phyloP scores from a whole-genome alignment of 805 yeast species.

The Pichia eremophila region DNA sequence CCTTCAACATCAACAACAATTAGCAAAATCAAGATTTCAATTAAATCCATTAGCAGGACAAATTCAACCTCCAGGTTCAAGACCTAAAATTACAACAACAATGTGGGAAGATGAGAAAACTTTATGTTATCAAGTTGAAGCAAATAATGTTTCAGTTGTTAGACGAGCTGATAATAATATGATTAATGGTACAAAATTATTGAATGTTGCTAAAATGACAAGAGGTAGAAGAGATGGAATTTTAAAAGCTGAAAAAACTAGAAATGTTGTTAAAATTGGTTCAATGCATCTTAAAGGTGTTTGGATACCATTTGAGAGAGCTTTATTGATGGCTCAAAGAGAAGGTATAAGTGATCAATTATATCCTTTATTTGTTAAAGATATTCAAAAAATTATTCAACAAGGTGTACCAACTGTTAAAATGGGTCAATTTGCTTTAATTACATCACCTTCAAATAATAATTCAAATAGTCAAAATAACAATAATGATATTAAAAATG shows the following conservation, averaged over 20 bases:
- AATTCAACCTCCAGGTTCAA: slow-evolving; percentile 31
- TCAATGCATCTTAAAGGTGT: slow-evolving; percentile 69
- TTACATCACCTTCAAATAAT: not conserved
- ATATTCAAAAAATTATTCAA: slow-evolving; percentile 41
- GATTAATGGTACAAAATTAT: slow-evolving; percentile 62
- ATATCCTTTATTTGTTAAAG: slow-evolving; percentile 56
- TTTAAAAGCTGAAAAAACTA: slow-evolving; percentile 52
- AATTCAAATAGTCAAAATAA: not conserved
- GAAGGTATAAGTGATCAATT: slow-evolving; percentile 52
- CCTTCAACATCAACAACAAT: no score
- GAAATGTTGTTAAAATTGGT: slow-evolving; percentile 68
- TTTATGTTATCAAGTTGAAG: slow-evolving; percentile 62
- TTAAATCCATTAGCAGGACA: slow-evolving; percentile 28
- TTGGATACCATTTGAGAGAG: slow-evolving; percentile 69
- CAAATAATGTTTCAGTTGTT: slow-evolving; percentile 57
- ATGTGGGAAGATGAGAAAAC: slow-evolving; percentile 75
- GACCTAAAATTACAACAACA: slow-evolving; percentile 59
- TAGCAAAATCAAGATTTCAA: slow-evolving; percentile 5
- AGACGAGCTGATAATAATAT: slow-evolving; percentile 64
- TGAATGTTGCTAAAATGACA: slow-evolving; percentile 66
- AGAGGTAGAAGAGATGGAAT: slow-evolving; percentile 68
- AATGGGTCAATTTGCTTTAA: slow-evolving; percentile 14
- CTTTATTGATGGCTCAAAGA: slow-evolving; percentile 58
- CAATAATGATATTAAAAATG: not conserved
- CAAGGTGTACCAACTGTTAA: slow-evolving; percentile 28